Evolutionary conservation across 2,329 filamentous ascomycete species (phyloP).

Genomic region (Bipolaris gigantea): DNA sequence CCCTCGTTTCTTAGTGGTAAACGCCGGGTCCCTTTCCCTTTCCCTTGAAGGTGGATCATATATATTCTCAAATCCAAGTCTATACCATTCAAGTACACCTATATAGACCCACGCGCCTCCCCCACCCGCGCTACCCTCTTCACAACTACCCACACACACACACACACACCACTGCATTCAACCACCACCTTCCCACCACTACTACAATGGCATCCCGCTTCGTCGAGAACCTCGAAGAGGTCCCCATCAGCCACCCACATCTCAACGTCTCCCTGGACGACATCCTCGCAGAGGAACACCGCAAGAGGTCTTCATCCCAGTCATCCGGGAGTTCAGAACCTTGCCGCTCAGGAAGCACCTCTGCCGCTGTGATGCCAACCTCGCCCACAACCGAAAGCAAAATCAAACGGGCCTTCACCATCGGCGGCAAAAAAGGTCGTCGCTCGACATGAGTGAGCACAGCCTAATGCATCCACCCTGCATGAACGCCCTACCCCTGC

Average conservation of each 20-base stretch:
- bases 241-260: slow-evolving; percentile 42
- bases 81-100: slow-evolving; percentile 6
- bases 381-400: slow-evolving; percentile 34
- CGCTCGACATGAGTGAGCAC: slow-evolving; percentile 12
- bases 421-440: slow-evolving; percentile 40
- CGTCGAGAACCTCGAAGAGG: slow-evolving; percentile 44
- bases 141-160: not conserved
- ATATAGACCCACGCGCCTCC: slow-evolving; percentile 15
- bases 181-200: not conserved
- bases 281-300: slow-evolving; percentile 44
- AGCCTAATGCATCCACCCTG: not conserved
- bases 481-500: not conserved
- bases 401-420: slow-evolving; percentile 32
- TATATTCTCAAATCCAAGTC: slow-evolving; percentile 10
- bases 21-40: slow-evolving; percentile 1
- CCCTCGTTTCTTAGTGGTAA: not conserved
- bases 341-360: slow-evolving; percentile 28
- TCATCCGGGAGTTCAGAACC: slow-evolving; percentile 36
- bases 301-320: slow-evolving; percentile 39
- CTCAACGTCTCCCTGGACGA: slow-evolving; percentile 47
- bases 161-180: not conserved
- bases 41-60: slow-evolving; percentile 13
- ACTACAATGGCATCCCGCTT: slow-evolving; percentile 43
- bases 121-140: not conserved
- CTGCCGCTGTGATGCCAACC: slow-evolving; percentile 2